Evolutionary conservation across 192 early-diverging fungal genomes (phyloP).

Genomic region (Backusella macrospora): DNA sequence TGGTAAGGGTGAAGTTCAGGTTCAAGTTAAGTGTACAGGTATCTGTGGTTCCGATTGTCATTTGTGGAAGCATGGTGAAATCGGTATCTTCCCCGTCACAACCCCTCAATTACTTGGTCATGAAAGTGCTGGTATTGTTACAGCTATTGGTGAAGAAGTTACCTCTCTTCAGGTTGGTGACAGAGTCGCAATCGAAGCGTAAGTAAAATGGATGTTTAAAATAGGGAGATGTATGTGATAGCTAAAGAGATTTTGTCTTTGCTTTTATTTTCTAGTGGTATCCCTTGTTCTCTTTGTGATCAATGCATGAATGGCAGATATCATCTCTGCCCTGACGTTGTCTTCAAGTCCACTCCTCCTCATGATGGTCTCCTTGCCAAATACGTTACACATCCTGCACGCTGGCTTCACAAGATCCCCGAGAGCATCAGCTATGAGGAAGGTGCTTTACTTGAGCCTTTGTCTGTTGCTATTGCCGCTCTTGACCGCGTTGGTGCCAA

Average conservation of each 20-base stretch:
- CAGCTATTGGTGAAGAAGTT: constrained; percentile 40
- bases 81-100: constrained; percentile 33
- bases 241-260: neutral
- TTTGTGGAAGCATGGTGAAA: constrained; percentile 40
- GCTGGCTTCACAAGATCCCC: constrained; percentile 37
- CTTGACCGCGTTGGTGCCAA: constrained; percentile 32
- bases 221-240: neutral
- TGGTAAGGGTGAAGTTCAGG: constrained; percentile 30
- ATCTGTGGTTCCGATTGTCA: constrained; percentile 46
- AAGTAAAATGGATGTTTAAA: constrained; percentile 18
- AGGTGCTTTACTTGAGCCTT: constrained; percentile 42
- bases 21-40: constrained; percentile 41
- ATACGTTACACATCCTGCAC: constrained; percentile 35
- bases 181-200: constrained; percentile 44
- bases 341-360: constrained; percentile 45
- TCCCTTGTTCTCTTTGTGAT: constrained; percentile 41
- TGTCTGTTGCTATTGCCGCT: constrained; percentile 40
- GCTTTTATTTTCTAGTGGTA: constrained; percentile 25
- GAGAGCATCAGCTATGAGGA: constrained; percentile 33
- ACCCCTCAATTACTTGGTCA: constrained; percentile 40
- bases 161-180: constrained; percentile 42
- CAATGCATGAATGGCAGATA: constrained; percentile 40
- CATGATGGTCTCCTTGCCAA: constrained; percentile 35
- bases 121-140: constrained; percentile 43
- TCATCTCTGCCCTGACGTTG: constrained; percentile 40